Conservation (phyloP, 2,329 filamentous ascomycete genomes). For the Penicillium sp. region DNA sequence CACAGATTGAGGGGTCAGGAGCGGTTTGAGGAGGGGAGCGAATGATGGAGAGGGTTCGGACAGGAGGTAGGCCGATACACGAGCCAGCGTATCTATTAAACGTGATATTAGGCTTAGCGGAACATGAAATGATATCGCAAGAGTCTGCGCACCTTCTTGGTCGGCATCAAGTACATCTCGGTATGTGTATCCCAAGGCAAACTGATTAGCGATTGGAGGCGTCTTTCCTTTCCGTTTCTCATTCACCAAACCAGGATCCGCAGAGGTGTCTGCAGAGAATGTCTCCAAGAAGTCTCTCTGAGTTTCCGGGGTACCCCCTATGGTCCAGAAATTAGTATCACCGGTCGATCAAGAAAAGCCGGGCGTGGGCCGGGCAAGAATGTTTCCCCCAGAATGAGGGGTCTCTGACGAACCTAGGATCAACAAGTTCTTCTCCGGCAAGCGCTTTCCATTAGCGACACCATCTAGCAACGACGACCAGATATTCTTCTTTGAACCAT, state of each 20-base stretch:
- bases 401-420: constrained; percentile 70
- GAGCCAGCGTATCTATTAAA: constrained; percentile 77
- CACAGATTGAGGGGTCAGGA: constrained; percentile 82
- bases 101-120: constrained; percentile 12
- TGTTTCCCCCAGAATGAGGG: constrained; percentile 4
- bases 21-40: constrained; percentile 78
- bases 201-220: constrained; percentile 86
- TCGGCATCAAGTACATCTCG: constrained; percentile 93
- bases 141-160: constrained; percentile 72
- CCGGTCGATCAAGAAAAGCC: constrained; percentile 5
- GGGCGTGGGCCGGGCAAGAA: constrained; percentile 10
- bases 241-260: constrained; percentile 47
- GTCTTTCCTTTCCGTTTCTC: constrained; percentile 61
- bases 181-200: constrained; percentile 92
- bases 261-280: constrained; percentile 51
- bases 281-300: constrained; percentile 82
- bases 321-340: constrained; percentile 32
- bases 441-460: constrained; percentile 84
- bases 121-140: neutral
- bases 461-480: constrained; percentile 94
- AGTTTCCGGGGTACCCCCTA: constrained; percentile 80
- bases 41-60: constrained; percentile 85
- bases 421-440: constrained; percentile 90
- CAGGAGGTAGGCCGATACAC: constrained; percentile 86
- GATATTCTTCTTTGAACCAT: constrained; percentile 78